Evolutionary conservation across 83 land plant species (phyloP).

Genomic region (Isoetes engelmannii): DNA sequence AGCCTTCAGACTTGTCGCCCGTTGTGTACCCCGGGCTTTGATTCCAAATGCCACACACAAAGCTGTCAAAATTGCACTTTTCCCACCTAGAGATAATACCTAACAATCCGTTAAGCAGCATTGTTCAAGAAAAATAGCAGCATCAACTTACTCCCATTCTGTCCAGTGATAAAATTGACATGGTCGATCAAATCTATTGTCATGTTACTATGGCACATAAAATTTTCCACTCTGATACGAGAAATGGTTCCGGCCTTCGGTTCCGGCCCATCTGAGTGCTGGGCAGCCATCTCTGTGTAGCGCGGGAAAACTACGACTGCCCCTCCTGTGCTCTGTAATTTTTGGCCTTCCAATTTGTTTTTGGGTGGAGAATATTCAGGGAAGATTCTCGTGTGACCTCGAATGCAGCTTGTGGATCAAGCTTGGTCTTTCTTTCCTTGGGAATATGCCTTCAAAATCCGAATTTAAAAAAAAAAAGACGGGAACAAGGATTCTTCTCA

Average conservation of each 20-base stretch:
- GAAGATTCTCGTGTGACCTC: no score
- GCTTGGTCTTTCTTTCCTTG: no score
- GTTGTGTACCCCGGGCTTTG: constrained; percentile 76
- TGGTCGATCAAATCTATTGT: constrained; percentile 56
- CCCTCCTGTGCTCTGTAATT: no score
- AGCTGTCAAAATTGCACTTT: constrained; percentile 95
- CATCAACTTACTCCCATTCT: constrained; percentile 74
- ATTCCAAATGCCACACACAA: constrained; percentile 87
- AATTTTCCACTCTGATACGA: constrained; percentile 67
- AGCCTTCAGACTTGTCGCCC: constrained; percentile 77
- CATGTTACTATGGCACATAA: constrained; percentile 87
- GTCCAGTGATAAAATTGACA: constrained; percentile 95
- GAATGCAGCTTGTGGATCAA: no score
- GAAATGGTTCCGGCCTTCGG: constrained; percentile 56
- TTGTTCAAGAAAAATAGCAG: neutral
- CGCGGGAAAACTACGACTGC: no score
- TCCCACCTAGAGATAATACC: constrained; percentile 58
- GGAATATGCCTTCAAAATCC: no score
- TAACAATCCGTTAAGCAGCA: neutral
- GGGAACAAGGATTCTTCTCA: no score
- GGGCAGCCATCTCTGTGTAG: no score
- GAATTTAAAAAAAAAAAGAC: no score
- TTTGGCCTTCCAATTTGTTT: no score
- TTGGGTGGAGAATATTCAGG: no score
- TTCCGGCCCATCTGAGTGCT: no score